Conservation (phyloP, 2,329 filamentous ascomycete genomes). For the Penicillium sp. region DNA sequence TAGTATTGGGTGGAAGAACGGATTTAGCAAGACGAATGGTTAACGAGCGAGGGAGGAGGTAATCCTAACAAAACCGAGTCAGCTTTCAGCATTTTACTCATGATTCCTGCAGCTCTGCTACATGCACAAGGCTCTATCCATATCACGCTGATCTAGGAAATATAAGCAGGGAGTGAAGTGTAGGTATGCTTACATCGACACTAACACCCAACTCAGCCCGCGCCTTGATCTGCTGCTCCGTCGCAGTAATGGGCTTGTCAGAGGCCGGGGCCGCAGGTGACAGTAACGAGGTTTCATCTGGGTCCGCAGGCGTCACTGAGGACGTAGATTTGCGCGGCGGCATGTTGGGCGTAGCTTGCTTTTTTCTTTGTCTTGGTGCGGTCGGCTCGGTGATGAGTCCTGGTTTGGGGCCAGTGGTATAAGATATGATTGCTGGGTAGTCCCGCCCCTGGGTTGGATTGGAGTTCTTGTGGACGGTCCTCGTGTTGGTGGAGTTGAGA, state of each 20-base stretch:
- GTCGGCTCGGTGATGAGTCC: background rate
- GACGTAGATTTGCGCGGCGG: slow-evolving; percentile 39
- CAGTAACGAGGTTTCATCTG: slow-evolving; percentile 18
- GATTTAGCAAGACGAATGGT: slow-evolving; percentile 63
- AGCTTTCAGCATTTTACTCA: background rate
- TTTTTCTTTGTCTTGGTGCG: background rate
- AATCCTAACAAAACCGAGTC: slow-evolving; percentile 47
- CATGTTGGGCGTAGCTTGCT: slow-evolving; percentile 20
- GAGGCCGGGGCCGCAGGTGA: slow-evolving; percentile 14
- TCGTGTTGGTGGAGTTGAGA: background rate
- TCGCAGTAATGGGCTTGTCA: slow-evolving; percentile 33
- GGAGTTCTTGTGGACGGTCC: background rate
- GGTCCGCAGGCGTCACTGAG: slow-evolving; percentile 26
- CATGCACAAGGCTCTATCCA: background rate
- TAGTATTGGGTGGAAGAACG: slow-evolving; percentile 63
- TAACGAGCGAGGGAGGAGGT: slow-evolving; percentile 63
- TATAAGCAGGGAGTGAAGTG: background rate
- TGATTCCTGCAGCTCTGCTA: background rate
- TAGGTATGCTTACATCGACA: slow-evolving; percentile 35
- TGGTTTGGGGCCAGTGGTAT: background rate
- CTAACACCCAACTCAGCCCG: slow-evolving; percentile 39
- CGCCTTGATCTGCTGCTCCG: slow-evolving; percentile 42
- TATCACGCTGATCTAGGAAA: background rate
- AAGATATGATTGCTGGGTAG: background rate
- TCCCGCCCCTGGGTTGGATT: background rate